These are phyloP conservation scores for Backusella circina DNA, from an alignment of 192 early-diverging fungal species.

Conservation along the genomic window DNA sequence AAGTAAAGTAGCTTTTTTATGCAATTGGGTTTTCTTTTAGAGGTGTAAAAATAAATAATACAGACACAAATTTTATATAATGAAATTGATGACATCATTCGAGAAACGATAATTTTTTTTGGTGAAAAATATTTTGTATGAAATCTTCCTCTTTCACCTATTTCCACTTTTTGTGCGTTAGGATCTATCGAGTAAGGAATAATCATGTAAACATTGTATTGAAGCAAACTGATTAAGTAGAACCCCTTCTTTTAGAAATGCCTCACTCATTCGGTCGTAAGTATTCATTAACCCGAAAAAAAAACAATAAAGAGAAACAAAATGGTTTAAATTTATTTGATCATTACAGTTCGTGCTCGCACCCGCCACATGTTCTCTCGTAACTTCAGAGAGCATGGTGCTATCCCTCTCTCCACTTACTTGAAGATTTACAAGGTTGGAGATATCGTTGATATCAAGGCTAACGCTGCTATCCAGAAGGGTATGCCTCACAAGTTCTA, in stretches of 20 bases:
- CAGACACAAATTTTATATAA: no score
- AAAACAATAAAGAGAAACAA: not conserved
- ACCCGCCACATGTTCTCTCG: conserved; percentile 97
- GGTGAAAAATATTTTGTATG: not conserved
- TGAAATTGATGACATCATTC: not conserved
- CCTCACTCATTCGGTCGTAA: conserved; percentile 40
- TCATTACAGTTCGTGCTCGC: conserved; percentile 74
- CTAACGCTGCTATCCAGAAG: conserved; percentile 98
- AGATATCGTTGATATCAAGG: conserved; percentile 99
- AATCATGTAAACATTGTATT: not conserved
- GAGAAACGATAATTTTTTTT: conserved; percentile 2
- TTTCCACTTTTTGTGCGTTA: not conserved
- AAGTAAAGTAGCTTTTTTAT: no score
- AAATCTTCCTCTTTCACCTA: conserved; percentile 2
- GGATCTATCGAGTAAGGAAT: not conserved
- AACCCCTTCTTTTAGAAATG: conserved; percentile 18
- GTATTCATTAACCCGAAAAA: not conserved
- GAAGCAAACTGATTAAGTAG: not conserved
- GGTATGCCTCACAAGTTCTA: conserved; percentile 99
- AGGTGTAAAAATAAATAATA: no score
- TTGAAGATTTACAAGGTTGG: conserved; percentile 98
- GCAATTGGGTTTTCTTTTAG: no score
- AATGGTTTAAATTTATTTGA: not conserved
- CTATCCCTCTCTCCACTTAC: conserved; percentile 94
- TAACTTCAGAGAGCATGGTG: conserved; percentile 94